Percentiles rank a stretch among this genome's conserved stretches.
Conservation (phyloP, 768 basidiomycete genomes). For the Hygrocybe punicea region DNA sequence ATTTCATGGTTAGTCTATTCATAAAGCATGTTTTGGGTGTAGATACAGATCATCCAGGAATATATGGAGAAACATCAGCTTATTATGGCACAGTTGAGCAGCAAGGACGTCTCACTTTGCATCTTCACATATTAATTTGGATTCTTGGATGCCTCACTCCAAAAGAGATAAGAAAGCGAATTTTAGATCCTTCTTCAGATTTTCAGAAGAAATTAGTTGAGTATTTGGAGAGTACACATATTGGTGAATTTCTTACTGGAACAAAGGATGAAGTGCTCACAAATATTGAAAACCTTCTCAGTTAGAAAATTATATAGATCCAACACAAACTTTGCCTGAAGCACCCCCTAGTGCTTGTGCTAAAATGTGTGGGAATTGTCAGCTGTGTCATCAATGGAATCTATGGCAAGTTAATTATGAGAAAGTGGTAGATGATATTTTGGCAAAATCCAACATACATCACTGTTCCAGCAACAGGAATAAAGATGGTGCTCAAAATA, state of each 20-base stretch:
- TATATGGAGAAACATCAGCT: constrained; percentile 29
- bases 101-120: constrained; percentile 36
- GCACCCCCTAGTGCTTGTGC: constrained; percentile 20
- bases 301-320: constrained; percentile 12
- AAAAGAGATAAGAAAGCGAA: constrained; percentile 30
- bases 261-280: constrained; percentile 14
- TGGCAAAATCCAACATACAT: constrained; percentile 18
- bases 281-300: background rate
- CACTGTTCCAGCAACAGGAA: constrained; percentile 19
- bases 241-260: constrained; percentile 32
- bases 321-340: constrained; percentile 22
- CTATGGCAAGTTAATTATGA: constrained; percentile 15
- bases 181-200: constrained; percentile 18
- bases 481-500: constrained; percentile 25
- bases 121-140: constrained; percentile 41
- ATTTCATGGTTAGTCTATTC: constrained; percentile 21
- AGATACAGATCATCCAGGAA: constrained; percentile 14
- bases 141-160: constrained; percentile 27
- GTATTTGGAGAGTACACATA: constrained; percentile 31
- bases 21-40: constrained; percentile 25
- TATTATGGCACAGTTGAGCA: constrained; percentile 37
- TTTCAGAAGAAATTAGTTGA: constrained; percentile 26
- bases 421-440: constrained; percentile 18
- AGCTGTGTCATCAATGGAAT: constrained; percentile 15
- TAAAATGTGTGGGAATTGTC: constrained; percentile 31